A percentile compares a stretch with the other conserved stretches of the same genome.
phyloP scores from a whole-genome alignment of 2,329 filamentous ascomycete genomes.

The Biscogniauxia sp. region DNA sequence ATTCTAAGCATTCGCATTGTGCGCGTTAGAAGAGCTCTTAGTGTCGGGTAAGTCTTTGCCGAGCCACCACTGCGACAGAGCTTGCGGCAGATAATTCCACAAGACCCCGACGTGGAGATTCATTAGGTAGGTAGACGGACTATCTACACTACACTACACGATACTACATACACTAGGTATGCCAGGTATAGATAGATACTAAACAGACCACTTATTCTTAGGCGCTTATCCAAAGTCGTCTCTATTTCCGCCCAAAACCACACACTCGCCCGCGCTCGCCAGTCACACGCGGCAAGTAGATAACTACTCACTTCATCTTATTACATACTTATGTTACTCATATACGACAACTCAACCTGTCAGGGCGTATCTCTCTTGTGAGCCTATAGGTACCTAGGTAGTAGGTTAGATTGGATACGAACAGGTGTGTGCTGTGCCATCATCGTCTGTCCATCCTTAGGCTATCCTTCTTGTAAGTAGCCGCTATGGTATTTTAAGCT shows the following conservation, averaged over 20 bases:
- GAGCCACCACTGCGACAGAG: neutral
- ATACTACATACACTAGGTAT: neutral
- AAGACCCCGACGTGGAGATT: neutral
- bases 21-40: neutral
- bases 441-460: neutral
- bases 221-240: neutral
- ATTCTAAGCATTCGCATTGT: neutral
- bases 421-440: neutral
- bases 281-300: neutral
- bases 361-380: no score
- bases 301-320: neutral
- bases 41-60: neutral
- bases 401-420: no score
- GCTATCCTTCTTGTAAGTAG: neutral
- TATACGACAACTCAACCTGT: no score
- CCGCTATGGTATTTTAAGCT: slow-evolving; percentile 8
- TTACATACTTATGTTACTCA: no score
- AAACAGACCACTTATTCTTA: neutral
- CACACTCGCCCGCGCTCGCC: no score
- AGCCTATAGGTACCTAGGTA: no score
- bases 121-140: neutral
- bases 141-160: no score
- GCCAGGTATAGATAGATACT: neutral
- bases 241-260: no score
- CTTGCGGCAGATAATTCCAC: neutral